Evolutionary conservation across 768 basidiomycete species (phyloP), one percentile per base, ranked within the genome.

Genomic region (Leccinellum luteum): DNA sequence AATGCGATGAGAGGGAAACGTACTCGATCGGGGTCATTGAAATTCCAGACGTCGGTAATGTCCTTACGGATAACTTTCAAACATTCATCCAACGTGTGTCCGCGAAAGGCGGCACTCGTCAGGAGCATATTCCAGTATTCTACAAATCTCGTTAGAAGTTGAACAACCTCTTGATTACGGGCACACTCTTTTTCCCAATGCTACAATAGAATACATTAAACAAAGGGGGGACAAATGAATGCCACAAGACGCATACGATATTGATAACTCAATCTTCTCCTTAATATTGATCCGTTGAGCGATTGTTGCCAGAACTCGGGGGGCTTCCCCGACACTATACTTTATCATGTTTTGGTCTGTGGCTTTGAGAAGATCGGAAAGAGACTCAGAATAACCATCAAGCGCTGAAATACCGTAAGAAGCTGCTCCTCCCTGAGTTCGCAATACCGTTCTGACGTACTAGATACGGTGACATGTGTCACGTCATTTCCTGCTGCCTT

Each of bases 311-410:
- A 35, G 6, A 35, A 8, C 34, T 35, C 34, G 34, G 14, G 15
- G 7, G 6, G 34, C 3, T 17, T 35, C 7, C 6, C 32, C 31
- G 31, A 32, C 13, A 13, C 13, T 13, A 32, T 32, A 32, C 8
- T 31, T 12, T 31, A 31, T 5, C 30, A 31, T 31, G 30, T 32
- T 32, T 4, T 12, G 3, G 13, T 32, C 13, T 13, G 35, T 64
- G 13, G 45, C 51, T 4, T 9, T 47, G 51, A 59, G n/a, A 31
- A 64, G 54, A 0, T 25, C 4, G 3, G 52, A n/a, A 28, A 60
- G 62, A 17, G 48, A 56, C 12, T 54, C 38, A 1, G 52, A 48
- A 27, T 60, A 54, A 19, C 49, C 58, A 1, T 56, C 58, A n/a
- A 25, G 3, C 13, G 34, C 62, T 63, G 31, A 28, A 50, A 28